Conservation (phyloP, 192 early-diverging fungal species). For the Coemansia sp. region DNA sequence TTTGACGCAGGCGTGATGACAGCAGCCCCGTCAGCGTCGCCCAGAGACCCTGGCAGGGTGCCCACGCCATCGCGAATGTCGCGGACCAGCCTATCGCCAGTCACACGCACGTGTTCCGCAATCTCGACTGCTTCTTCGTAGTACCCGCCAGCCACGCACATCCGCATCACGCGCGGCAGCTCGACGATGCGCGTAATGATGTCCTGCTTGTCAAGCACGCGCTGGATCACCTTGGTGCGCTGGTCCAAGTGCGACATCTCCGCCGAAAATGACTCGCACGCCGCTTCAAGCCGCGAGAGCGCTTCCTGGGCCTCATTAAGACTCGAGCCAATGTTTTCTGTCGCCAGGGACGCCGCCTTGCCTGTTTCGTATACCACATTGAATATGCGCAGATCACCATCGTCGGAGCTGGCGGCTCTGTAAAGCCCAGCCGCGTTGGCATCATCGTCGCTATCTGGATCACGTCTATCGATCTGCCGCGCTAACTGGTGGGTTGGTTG, state of each 20-base stretch:
- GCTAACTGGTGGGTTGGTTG: slow-evolving; percentile 6
- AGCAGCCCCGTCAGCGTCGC: neutral
- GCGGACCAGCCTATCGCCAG: slow-evolving; percentile 36
- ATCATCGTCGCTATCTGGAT: neutral
- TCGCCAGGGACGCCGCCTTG: slow-evolving; percentile 13
- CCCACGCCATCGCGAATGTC: slow-evolving; percentile 42
- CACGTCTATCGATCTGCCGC: neutral
- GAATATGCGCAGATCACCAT: slow-evolving; percentile 16
- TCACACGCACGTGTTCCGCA: slow-evolving; percentile 43
- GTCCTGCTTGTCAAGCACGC: slow-evolving; percentile 51
- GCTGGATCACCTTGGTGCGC: slow-evolving; percentile 36
- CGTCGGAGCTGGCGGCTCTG: neutral
- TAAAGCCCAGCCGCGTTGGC: neutral
- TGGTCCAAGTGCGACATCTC: slow-evolving; percentile 37
- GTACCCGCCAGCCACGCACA: slow-evolving; percentile 52
- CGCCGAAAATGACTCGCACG: slow-evolving; percentile 27
- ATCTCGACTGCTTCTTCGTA: slow-evolving; percentile 53
- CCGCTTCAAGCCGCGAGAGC: slow-evolving; percentile 29
- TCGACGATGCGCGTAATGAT: slow-evolving; percentile 45
- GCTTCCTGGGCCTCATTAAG: slow-evolving; percentile 31
- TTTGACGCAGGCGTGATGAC: slow-evolving; percentile 4
- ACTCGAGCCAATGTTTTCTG: slow-evolving; percentile 8
- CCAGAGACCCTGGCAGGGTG: slow-evolving; percentile 27
- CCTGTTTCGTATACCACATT: slow-evolving; percentile 27
- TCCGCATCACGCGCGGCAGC: slow-evolving; percentile 54